A percentile compares a stretch with the other conserved stretches of the same genome.
phyloP scores from a whole-genome alignment of 140 eudicot genomes.

The Cichorium intybus region DNA sequence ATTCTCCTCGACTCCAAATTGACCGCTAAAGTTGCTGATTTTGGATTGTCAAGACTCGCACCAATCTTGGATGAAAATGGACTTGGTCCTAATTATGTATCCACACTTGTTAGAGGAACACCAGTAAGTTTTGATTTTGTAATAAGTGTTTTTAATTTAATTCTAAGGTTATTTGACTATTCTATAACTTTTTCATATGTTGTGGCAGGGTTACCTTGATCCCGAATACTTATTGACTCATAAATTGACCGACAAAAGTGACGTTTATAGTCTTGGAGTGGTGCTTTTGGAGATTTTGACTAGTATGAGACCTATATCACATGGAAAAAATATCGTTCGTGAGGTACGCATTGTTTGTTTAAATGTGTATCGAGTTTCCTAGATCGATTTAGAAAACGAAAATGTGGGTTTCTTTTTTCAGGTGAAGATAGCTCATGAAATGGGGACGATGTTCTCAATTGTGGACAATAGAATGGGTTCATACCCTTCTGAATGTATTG shows the following conservation, averaged over 20 bases:
- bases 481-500: constrained; percentile 64
- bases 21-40: constrained; percentile 76
- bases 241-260: constrained; percentile 75
- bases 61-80: constrained; percentile 59
- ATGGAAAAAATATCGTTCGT: constrained; percentile 77
- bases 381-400: neutral
- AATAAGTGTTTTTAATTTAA: neutral
- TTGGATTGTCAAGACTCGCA: constrained; percentile 79
- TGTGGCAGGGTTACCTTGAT: constrained; percentile 77
- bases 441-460: constrained; percentile 49
- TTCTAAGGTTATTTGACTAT: too few species aligned
- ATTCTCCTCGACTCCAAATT: constrained; percentile 67
- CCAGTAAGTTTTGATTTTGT: constrained; percentile 47
- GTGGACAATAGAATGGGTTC: constrained; percentile 69
- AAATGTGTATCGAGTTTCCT: neutral
- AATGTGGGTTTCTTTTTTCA: constrained; percentile 14
- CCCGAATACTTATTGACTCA: constrained; percentile 79
- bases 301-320: constrained; percentile 69
- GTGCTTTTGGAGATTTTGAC: constrained; percentile 81
- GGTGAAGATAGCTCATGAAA: constrained; percentile 53
- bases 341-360: constrained; percentile 48
- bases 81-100: constrained; percentile 49
- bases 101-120: constrained; percentile 81
- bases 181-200: too few species aligned
- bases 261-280: constrained; percentile 87